Base-by-base conservation (phyloP, 2,329 filamentous ascomycete species). In the Botrytis squamosa region DNA sequence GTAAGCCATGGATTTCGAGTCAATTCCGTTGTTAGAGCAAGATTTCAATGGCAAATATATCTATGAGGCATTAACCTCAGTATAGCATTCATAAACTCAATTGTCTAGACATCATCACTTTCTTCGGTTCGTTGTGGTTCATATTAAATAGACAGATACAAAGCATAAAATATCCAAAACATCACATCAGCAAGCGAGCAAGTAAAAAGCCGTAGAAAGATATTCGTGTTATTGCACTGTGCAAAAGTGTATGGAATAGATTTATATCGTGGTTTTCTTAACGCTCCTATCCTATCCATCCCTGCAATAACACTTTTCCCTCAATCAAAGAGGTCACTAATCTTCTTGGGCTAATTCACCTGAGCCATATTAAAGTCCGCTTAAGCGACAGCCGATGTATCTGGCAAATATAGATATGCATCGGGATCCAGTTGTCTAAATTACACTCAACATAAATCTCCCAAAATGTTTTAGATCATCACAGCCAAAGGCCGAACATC, bases 291-390 rank as follows among this genome's bases (percentile, higher is more conserved):
- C 25, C 46, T 52, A n/a, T 55, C 1, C 49, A 14, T 52, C 25
- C 25, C 49, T 1, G 49, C 25, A n/a, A 52, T 9, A 52, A 52
- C 25, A 52, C 49, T 25, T 4, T 55, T n/a, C 5, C 25, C 25
- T 4, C 8, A n/a, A n/a, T 2, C 1, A 55, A 2, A n/a, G 6
- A 8, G 25, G 0, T 29, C n/a, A 29, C 14, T 1, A 29, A 29
- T 55, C 14, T 55, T 55, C 25, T 55, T n/a, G 14, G 14, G 52
- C 14, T 18, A 29, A 55, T 29, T 16, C 5, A 9, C 52, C 14
- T 25, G 10, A 52, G 9, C 49, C 49, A 12, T 52, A 25, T 12
- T 12, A n/a, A 52, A 52, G 12, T 12, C 49, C 25, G 4, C 9
- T 52, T 52, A n/a, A 25, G 10, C 10, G 2, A n/a, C 0, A 52